Conservation (phyloP, 2,329 filamentous ascomycete species). For the Pseudogymnoascus verrucosus region DNA sequence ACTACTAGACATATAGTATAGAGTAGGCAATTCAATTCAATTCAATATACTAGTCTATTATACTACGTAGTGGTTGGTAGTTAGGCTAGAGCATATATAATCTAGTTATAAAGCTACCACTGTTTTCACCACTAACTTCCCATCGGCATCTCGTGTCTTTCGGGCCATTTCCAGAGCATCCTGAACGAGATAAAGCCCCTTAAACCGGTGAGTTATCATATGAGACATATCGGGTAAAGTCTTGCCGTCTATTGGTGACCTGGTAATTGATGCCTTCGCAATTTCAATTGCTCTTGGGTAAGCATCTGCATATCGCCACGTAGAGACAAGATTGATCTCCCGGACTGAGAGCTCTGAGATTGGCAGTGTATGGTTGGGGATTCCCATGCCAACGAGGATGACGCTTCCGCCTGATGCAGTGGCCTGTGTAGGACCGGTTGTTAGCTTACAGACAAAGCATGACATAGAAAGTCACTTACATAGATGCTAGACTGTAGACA, state of each 20-base stretch:
- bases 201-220: constrained; percentile 80
- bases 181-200: constrained; percentile 68
- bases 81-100: neutral
- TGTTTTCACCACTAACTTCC: constrained; percentile 27
- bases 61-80: too few relatives aligned
- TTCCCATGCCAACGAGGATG: neutral
- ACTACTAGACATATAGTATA: too few relatives aligned
- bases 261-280: neutral
- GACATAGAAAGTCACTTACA: constrained; percentile 23
- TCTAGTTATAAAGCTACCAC: constrained; percentile 17
- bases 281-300: neutral
- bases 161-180: constrained; percentile 84
- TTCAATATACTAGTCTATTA: too few relatives aligned
- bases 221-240: constrained; percentile 63
- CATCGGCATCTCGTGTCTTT: constrained; percentile 38
- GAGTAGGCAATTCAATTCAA: too few relatives aligned
- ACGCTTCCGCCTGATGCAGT: constrained; percentile 53
- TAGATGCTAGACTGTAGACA: constrained; percentile 51
- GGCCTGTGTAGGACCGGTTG: constrained; percentile 29
- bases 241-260: too few relatives aligned
- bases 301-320: constrained; percentile 12
- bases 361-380: neutral
- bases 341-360: neutral
- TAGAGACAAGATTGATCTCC: constrained; percentile 11
- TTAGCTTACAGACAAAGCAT: too few relatives aligned